Base-by-base conservation (phyloP, 2,329 filamentous ascomycete genomes). In the Penicillium verrucosum region DNA sequence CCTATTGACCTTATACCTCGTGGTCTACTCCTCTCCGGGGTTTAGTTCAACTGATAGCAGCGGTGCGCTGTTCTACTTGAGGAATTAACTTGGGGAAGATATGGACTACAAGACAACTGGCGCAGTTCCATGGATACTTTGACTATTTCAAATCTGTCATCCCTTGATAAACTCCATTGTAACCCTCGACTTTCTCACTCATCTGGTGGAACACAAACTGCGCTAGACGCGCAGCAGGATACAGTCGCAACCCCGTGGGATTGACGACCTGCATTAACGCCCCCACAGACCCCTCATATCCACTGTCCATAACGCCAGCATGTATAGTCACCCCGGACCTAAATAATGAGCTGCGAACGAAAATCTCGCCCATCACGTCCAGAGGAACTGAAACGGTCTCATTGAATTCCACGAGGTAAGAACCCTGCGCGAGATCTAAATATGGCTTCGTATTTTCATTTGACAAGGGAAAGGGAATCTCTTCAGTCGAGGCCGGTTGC, bases 251-350 rank as follows among this genome's bases (percentile, higher is more conserved):
- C 0, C 76, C 76, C 18, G 61, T 37, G 1, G 69, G 69, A 65
- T 76, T 76, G 30, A 60, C 58, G 1, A 75, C 71, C 16, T 76
- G 66, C 59, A 78, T 58, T 60, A 78, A 58, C 21, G 69, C 74
- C 0, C 75, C 75, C 11, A 78, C 51, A 3, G 71, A 71, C 21
- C 77, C 77, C 36, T 74, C 63, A 58, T 79, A 79, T 3, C 76
- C 77, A 23, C 69, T 68, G 60, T 79, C 77, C 44, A 78, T 67
- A 3, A 78, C 75, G 1, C 77, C 76, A 10, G 76, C 73, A 34
- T 52, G 60, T 14, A 79, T 52, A 1, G 64, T 43, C 0, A 70
- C 73, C 0, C 77, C 76, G 12, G 73, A 77, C 3, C 76, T 63
- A 58, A 70, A 79, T 3, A 79, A 63, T 3, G 76, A 78, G 12